Percentiles rank a stretch among this genome's conserved stretches.
Evolutionary conservation across 2,329 filamentous ascomycete species (phyloP).

Genomic region (Massarina eburnea): DNA sequence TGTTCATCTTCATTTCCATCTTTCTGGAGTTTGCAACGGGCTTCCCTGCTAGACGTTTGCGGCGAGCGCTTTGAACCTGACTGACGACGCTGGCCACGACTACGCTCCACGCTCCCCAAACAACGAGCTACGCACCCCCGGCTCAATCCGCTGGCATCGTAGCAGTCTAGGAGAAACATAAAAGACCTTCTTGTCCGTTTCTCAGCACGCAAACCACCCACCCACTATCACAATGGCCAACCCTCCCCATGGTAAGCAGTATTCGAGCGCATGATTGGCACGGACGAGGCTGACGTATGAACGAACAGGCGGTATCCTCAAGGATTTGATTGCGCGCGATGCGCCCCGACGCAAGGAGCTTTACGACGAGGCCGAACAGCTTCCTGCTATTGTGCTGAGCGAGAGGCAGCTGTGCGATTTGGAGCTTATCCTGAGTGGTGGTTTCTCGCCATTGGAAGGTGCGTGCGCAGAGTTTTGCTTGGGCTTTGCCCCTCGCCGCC

Average conservation of each 20-base stretch:
- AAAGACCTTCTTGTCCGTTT: not conserved
- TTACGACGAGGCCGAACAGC: constrained; percentile 76
- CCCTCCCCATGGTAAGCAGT: constrained; percentile 50
- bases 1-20: not conserved
- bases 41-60: not conserved
- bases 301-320: constrained; percentile 77
- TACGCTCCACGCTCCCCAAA: not conserved
- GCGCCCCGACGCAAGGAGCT: constrained; percentile 79
- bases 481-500: constrained; percentile 15
- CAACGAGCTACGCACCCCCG: not conserved
- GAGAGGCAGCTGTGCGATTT: constrained; percentile 98
- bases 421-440: constrained; percentile 94
- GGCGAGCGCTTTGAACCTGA: not conserved
- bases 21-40: not conserved
- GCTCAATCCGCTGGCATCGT: not conserved
- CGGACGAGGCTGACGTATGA: constrained; percentile 19
- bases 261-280: not conserved
- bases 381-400: constrained; percentile 80
- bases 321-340: constrained; percentile 96
- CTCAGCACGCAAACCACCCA: not conserved
- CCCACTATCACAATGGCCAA: constrained; percentile 48
- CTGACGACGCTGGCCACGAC: not conserved
- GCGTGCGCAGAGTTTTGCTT: constrained; percentile 40
- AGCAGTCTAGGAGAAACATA: not conserved
- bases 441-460: constrained; percentile 98